phyloP scores from a whole-genome alignment of 2,329 filamentous ascomycete species.

The Colletotrichum karsti region DNA sequence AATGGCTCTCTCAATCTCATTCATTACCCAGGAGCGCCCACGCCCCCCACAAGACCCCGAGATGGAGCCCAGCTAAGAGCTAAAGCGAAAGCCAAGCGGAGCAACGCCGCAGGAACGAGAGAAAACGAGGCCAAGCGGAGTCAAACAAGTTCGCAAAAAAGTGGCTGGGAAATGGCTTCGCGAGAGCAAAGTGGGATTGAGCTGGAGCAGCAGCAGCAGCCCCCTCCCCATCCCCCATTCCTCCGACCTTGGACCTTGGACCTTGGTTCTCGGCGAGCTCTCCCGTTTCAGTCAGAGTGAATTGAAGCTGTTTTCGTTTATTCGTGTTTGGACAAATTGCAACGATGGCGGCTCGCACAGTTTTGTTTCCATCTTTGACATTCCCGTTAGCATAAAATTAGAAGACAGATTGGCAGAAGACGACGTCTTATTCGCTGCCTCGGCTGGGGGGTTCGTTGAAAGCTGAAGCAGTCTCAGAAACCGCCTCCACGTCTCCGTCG shows the following conservation, averaged over 20 bases:
- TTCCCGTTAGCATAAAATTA: neutral
- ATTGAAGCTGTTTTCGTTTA: neutral
- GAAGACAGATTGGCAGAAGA: neutral
- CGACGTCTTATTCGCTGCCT: neutral
- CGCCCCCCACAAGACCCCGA: too few species aligned
- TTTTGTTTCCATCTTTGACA: neutral
- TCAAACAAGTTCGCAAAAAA: neutral
- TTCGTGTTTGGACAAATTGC: constrained; percentile 7
- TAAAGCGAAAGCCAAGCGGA: neutral
- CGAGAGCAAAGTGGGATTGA: neutral
- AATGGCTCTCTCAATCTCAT: neutral
- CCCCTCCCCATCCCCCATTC: too few species aligned
- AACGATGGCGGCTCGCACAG: neutral
- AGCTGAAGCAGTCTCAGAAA: neutral
- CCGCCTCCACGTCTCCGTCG: too few species aligned
- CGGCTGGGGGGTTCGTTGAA: neutral
- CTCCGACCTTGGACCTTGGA: too few species aligned
- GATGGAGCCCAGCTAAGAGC: too few species aligned
- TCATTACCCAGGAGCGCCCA: neutral
- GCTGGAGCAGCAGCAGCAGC: neutral
- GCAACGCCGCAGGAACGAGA: neutral
- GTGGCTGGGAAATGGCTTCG: neutral
- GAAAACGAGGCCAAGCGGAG: neutral
- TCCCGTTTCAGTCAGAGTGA: constrained; percentile 22
- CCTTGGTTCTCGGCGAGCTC: constrained; percentile 8